phyloP scores from a whole-genome alignment of 106 monocot species.

The Triglochin maritima region DNA sequence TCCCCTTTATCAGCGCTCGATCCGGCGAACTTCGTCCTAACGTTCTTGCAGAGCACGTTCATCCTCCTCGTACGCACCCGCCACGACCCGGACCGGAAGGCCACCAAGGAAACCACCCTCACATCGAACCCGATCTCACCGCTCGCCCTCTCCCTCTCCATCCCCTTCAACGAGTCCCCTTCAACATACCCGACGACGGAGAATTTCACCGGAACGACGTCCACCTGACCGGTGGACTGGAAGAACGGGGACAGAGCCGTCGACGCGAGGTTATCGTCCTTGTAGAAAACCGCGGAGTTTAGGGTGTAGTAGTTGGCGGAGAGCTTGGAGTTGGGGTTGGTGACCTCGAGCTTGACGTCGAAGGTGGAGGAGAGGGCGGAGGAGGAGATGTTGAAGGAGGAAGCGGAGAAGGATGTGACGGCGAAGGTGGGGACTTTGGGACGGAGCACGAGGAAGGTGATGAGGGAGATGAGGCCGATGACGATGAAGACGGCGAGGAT shows the following conservation, averaged over 20 bases:
- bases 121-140: conserved; percentile 2
- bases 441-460: conserved; percentile 49
- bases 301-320: conserved; percentile 30
- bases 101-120: background rate
- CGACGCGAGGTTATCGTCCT: conserved; percentile 6
- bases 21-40: background rate
- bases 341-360: conserved; percentile 16
- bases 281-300: conserved; percentile 17
- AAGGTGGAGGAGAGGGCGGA: conserved; percentile 12
- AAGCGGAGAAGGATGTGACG: conserved; percentile 21
- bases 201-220: conserved; percentile 2
- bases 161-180: conserved; percentile 2
- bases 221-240: conserved; percentile 3
- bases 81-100: background rate
- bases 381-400: conserved; percentile 19
- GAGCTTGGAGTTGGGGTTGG: conserved; percentile 46
- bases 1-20: no score
- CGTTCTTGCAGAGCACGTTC: background rate
- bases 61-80: background rate
- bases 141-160: conserved; percentile 6
- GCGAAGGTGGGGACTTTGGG: conserved; percentile 32
- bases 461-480: conserved; percentile 20
- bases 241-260: conserved; percentile 32
- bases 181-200: conserved; percentile 20
- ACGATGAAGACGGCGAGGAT: conserved; percentile 16